Evolutionary conservation across 1,284 basidiomycete species (phyloP), one percentile per base, ranked within the genome.

Genomic region (Puccinia novopanici): DNA sequence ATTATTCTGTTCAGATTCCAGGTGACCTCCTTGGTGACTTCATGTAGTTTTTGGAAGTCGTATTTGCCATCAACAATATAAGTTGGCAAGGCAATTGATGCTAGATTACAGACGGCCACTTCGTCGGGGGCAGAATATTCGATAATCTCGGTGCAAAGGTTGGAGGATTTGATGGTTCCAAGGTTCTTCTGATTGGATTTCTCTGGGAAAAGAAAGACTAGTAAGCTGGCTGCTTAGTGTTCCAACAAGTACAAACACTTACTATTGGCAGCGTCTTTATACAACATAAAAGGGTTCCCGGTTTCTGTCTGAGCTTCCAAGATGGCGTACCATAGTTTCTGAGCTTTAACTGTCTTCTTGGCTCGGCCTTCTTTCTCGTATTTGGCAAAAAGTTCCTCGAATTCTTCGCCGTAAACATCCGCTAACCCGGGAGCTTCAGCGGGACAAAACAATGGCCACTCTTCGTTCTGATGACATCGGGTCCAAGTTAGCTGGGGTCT

Each of bases 251-350:
- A 30, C 40, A 5, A 42, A 67, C n/a, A 82, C 85, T 84, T 84
- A 84, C 85, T 84, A 84, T 87, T 87, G 50, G 86, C 86, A 55
- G 87, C 85, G 81, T 87, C 86, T 88, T 99, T 99, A 90, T 99
- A 99, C 67, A 94, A 88, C 92, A 99, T 98, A 89, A 98, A 99
- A 5, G 97, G 97, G 52, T 92, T 92, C 82, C 97, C 97, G 5
- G 97, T 99, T 88, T 99, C 97, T 83, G 96, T 95, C 87, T 99
- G 97, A 12, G 95, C 91, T 86, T 99, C 96, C 75, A 99, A 88
- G 84, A 99, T 92, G 67, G 95, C 93, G 86, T 98, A 98, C 96
- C 97, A 99, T 63, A 99, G 90, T 88, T 99, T 98, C 87, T 99
- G 97, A 13, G 97, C 97, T 82, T 95, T 92, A 84, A 99, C 89